Evolutionary conservation across 2,329 filamentous ascomycete genomes (phyloP).

Genomic region (Fusarium albidum): DNA sequence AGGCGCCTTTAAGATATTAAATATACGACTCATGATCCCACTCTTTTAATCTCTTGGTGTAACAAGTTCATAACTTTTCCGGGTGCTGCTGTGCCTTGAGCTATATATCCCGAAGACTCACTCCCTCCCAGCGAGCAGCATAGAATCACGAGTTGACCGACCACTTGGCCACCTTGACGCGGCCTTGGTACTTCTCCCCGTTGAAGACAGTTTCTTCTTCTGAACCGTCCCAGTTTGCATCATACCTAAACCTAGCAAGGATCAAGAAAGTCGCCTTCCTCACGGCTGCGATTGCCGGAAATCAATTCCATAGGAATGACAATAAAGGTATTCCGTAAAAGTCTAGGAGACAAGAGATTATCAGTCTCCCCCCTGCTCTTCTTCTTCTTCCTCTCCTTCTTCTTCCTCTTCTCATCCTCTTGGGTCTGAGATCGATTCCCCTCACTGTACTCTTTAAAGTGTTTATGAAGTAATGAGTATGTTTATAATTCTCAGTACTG

Average conservation of each 20-base stretch:
- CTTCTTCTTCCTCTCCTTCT: constrained; percentile 5
- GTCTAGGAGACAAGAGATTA: not conserved
- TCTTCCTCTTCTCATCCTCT: constrained; percentile 11
- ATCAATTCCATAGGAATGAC: constrained; percentile 20
- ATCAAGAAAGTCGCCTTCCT: not conserved
- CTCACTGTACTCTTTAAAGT: constrained; percentile 25
- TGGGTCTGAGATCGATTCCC: constrained; percentile 9
- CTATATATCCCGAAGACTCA: constrained; percentile 31
- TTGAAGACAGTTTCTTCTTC: constrained; percentile 8
- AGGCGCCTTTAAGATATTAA: no score
- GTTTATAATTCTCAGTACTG: not conserved
- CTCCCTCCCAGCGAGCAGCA: constrained; percentile 24
- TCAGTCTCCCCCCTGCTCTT: not conserved
- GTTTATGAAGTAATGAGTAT: constrained; percentile 11
- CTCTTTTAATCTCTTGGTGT: constrained; percentile 14
- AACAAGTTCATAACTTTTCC: constrained; percentile 23
- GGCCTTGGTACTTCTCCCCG: constrained; percentile 25
- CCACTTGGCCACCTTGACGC: constrained; percentile 14
- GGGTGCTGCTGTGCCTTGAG: constrained; percentile 26
- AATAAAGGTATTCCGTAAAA: constrained; percentile 27
- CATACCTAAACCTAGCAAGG: constrained; percentile 35
- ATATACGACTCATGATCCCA: no score
- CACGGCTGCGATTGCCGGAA: not conserved
- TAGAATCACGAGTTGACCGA: constrained; percentile 32
- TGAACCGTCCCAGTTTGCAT: constrained; percentile 28